Conservation (phyloP, 805 yeast species). For the Candida quercuum region DNA sequence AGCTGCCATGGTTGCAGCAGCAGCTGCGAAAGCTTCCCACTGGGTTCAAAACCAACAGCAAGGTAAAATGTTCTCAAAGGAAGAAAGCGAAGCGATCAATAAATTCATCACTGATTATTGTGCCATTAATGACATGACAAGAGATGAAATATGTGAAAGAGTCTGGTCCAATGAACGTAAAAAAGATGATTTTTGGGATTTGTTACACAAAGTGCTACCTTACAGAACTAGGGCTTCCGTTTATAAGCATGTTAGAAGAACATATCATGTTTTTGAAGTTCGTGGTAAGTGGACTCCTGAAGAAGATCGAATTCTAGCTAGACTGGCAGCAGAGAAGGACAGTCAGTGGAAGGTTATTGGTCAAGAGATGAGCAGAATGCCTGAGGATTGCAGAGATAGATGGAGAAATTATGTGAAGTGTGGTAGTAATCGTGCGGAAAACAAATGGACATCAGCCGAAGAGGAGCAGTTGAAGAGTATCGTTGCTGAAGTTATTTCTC, state of each 20-base stretch:
- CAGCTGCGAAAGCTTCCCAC: conserved; percentile 38
- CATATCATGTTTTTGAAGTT: conserved; percentile 80
- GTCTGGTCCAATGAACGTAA: conserved; percentile 84
- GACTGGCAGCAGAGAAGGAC: conserved; percentile 57
- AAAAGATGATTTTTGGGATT: conserved; percentile 89
- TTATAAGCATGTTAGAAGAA: conserved; percentile 87
- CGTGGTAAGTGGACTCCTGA: conserved; percentile 88
- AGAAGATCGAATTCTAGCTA: conserved; percentile 67
- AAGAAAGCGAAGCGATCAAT: conserved; percentile 69
- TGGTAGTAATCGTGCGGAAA: conserved; percentile 67
- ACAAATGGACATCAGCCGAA: conserved; percentile 76
- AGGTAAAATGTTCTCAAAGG: conserved; percentile 44
- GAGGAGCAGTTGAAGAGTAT: conserved; percentile 57
- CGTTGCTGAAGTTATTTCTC: conserved; percentile 43
- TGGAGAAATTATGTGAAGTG: conserved; percentile 96
- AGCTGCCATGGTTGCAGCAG: conserved; percentile 36
- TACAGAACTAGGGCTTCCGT: conserved; percentile 83
- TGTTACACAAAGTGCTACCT: conserved; percentile 72
- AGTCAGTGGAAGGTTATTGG: conserved; percentile 92
- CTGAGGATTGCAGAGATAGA: conserved; percentile 94
- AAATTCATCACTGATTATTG: conserved; percentile 68
- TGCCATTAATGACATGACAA: conserved; percentile 51
- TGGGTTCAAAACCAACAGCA: conserved; percentile 20
- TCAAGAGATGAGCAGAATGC: conserved; percentile 79
- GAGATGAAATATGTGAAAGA: conserved; percentile 71